A percentile compares a stretch with the other conserved stretches of the same genome.
phyloP scores from a whole-genome alignment of 2,329 filamentous ascomycete genomes.

The Paecilomyces variotii region DNA sequence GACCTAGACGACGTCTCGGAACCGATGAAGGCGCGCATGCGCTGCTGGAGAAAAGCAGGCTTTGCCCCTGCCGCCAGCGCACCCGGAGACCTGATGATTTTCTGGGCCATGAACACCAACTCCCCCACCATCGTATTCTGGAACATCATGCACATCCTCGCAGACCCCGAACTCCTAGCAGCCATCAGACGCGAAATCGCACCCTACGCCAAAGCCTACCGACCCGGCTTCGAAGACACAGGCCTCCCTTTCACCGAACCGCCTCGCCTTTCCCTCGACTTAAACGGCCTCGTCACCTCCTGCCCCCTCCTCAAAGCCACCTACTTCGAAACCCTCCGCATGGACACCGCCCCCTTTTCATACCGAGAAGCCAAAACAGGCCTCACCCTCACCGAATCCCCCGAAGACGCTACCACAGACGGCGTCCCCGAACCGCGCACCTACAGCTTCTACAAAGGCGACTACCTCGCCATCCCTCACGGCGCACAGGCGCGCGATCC shows the following conservation, averaged over 20 bases:
- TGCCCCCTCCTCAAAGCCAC: slow-evolving; percentile 41
- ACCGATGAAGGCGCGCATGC: slow-evolving; percentile 35
- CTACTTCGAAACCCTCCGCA: slow-evolving; percentile 39
- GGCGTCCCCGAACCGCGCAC: slow-evolving; percentile 21
- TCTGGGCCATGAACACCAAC: slow-evolving; percentile 51
- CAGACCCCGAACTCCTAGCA: slow-evolving; percentile 31
- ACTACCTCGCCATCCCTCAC: slow-evolving; percentile 38
- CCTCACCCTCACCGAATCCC: slow-evolving; percentile 31
- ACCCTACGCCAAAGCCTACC: slow-evolving; percentile 31
- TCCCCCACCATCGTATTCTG: slow-evolving; percentile 46
- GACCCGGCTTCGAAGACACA: slow-evolving; percentile 27
- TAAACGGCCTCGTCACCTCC: slow-evolving; percentile 32
- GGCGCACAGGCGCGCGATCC: slow-evolving; percentile 37
- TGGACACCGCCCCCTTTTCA: slow-evolving; percentile 36
- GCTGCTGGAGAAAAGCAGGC: slow-evolving; percentile 29
- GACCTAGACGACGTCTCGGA: slow-evolving; percentile 44
- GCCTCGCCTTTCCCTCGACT: slow-evolving; percentile 34
- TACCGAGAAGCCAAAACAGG: slow-evolving; percentile 34
- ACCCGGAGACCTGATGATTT: slow-evolving; percentile 39
- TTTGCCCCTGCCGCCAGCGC: slow-evolving; percentile 31
- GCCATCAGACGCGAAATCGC: slow-evolving; percentile 40
- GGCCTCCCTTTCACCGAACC: slow-evolving; percentile 37
- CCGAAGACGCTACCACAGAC: slow-evolving; percentile 27
- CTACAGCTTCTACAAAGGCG: slow-evolving; percentile 35
- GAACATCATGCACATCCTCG: slow-evolving; percentile 41